Conservation (phyloP, 768 basidiomycete genomes). For the Tremella fuciformis region DNA sequence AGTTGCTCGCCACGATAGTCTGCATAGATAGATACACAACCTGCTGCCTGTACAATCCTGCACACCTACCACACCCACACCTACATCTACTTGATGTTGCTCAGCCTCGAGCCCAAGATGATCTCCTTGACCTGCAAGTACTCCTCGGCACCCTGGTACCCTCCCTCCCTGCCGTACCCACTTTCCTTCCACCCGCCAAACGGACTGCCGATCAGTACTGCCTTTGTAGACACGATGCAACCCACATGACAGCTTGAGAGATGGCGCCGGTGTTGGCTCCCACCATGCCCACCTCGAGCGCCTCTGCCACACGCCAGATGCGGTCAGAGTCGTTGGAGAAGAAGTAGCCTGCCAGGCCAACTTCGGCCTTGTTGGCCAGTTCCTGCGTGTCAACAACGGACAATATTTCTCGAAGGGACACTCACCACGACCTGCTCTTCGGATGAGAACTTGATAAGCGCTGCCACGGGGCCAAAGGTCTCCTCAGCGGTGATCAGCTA, state of each 20-base stretch:
- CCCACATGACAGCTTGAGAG: constrained; percentile 46
- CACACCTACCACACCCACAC: too few relatives aligned
- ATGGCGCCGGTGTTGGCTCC: constrained; percentile 50
- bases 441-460: constrained; percentile 79
- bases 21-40: too few relatives aligned
- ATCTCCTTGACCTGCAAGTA: constrained; percentile 52
- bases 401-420: background rate
- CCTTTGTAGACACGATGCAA: constrained; percentile 1
- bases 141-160: constrained; percentile 78
- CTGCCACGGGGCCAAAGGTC: constrained; percentile 73
- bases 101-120: constrained; percentile 20
- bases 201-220: constrained; percentile 19
- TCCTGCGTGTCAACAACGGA: constrained; percentile 35
- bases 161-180: constrained; percentile 81
- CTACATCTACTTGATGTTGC: too few relatives aligned
- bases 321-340: constrained; percentile 81
- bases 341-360: constrained; percentile 93
- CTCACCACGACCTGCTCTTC: constrained; percentile 79
- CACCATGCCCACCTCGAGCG: constrained; percentile 85
- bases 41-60: too few relatives aligned
- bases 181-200: constrained; percentile 60
- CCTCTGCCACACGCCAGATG: constrained; percentile 92
- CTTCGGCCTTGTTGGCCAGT: constrained; percentile 75
- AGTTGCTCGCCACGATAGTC: too few relatives aligned
- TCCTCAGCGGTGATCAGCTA: constrained; percentile 69